Base-by-base conservation (phyloP, 2,329 filamentous ascomycete genomes). In the Aspergillus quadrilineatus region DNA sequence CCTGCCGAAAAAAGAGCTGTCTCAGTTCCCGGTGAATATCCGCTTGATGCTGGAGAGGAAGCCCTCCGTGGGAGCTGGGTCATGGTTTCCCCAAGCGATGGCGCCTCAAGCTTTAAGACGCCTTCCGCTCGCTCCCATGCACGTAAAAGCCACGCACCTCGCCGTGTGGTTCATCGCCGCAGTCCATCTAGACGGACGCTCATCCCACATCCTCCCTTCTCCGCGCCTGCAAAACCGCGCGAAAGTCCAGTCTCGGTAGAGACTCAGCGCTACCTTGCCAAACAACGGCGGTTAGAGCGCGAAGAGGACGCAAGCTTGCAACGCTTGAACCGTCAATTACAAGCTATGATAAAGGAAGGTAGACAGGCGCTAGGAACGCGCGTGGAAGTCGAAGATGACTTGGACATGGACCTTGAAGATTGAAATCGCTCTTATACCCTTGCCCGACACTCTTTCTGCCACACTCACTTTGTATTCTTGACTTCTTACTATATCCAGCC, bases 341-440 rank as follows among this genome's bases (percentile, higher is more conserved):
- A 89, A 68, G 89, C 87, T 34, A 91, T 99, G 89, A 95, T 99
- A 53, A 82, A 87, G 1, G 88, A 97, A 73, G 94, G 92, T 0
- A 88, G 88, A 65, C 89, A 94, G 72, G 94, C 94, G 1, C 75
- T 99, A 15, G 92, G 88, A 2, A 89, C 89, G 17, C 88, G 79
- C 41, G 79, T 90, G 49, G 86, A 89, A 67, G 80, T 91, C 43
- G 81, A 84, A 39, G 75, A 76, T 28, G 76, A 70, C 28, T 43
- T 53, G 42, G 50, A 53, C 42, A 70, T 75, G 67, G 73, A 69
- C 22, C 26, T 28, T 28, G 26, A 28, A 28, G 68, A 75, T 50
- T 72, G 41, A 53, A 41, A 36, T 15, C 12, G 26, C 45, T 44
- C 15, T 42, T 41, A 53, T 6, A 43, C 44, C 17, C 36, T 14